Conservation (phyloP, 163 green algal species). For the Coccomyxa subellipsoidea region DNA sequence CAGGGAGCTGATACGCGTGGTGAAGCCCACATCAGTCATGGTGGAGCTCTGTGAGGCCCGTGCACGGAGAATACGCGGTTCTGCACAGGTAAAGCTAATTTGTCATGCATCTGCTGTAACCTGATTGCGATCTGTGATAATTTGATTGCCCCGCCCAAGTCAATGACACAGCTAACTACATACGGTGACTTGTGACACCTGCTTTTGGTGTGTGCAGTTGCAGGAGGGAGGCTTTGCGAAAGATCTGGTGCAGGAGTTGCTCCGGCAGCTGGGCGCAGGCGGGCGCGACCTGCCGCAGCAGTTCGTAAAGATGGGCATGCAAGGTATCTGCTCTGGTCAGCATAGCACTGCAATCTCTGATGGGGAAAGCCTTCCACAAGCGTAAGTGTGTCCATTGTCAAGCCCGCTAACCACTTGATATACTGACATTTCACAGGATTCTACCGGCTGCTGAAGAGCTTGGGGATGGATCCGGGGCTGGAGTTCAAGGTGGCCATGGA, state of each 20-base stretch:
- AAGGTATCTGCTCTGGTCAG: neutral
- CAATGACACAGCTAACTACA: too few relatives aligned
- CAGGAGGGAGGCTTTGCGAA: neutral
- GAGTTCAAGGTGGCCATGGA: slow-evolving; percentile 56
- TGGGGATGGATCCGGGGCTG: slow-evolving; percentile 43
- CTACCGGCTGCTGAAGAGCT: slow-evolving; percentile 31
- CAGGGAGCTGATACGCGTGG: slow-evolving; percentile 33
- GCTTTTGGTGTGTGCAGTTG: neutral
- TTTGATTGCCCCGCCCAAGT: too few relatives aligned
- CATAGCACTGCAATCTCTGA: too few relatives aligned
- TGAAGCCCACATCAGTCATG: slow-evolving; percentile 43
- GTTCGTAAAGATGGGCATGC: neutral
- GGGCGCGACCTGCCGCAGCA: neutral
- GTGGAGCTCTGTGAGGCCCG: slow-evolving; percentile 47
- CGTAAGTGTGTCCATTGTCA: too few relatives aligned
- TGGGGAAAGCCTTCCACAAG: too few relatives aligned
- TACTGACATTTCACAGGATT: slow-evolving; percentile 19
- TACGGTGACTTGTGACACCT: too few relatives aligned
- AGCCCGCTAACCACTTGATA: too few relatives aligned
- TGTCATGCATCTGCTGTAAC: neutral
- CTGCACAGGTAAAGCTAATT: neutral
- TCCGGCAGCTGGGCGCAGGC: slow-evolving; percentile 14
- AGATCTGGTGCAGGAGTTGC: neutral
- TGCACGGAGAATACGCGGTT: slow-evolving; percentile 1
- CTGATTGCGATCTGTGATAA: neutral